Conservation (phyloP, 257 asterid genomes). For the Plantago major region DNA sequence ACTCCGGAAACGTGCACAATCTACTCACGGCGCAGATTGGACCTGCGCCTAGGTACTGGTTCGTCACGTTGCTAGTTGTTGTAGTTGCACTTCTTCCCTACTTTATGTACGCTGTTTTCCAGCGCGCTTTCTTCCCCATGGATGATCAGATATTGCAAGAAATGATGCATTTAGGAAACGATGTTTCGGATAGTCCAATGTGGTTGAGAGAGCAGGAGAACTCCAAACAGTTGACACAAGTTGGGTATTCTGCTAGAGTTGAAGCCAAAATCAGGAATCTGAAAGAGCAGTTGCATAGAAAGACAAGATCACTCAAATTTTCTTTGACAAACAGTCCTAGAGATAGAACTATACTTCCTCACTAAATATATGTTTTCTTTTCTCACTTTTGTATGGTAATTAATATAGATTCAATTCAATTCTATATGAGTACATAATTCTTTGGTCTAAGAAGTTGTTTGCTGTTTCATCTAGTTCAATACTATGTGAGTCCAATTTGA, state of each 20-base stretch:
- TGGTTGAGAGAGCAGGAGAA: slow-evolving; percentile 62
- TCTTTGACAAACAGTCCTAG: slow-evolving; percentile 34
- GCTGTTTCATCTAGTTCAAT: no score
- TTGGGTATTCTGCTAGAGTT: slow-evolving; percentile 62
- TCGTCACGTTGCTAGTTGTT: slow-evolving; percentile 31
- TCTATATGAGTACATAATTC: slow-evolving; percentile 7
- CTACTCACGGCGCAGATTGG: slow-evolving; percentile 38
- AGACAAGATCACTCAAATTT: slow-evolving; percentile 35
- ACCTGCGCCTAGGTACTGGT: slow-evolving; percentile 44
- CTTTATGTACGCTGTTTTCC: slow-evolving; percentile 28
- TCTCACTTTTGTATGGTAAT: slow-evolving; percentile 17
- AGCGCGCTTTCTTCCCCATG: slow-evolving; percentile 42
- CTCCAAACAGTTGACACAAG: slow-evolving; percentile 42
- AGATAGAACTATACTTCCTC: slow-evolving; percentile 14
- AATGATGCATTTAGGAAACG: slow-evolving; percentile 35
- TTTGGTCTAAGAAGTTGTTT: neutral
- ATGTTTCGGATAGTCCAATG: slow-evolving; percentile 35
- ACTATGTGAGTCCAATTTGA: no score
- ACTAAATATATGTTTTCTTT: neutral
- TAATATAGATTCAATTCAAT: slow-evolving; percentile 7
- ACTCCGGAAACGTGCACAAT: slow-evolving; percentile 24
- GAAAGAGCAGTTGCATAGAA: slow-evolving; percentile 36
- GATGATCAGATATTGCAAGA: slow-evolving; percentile 57
- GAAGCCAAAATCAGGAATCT: slow-evolving; percentile 56
- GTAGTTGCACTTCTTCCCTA: slow-evolving; percentile 45